Conservation (phyloP, 345 rosid species). For the Cardamine occulta region DNA sequence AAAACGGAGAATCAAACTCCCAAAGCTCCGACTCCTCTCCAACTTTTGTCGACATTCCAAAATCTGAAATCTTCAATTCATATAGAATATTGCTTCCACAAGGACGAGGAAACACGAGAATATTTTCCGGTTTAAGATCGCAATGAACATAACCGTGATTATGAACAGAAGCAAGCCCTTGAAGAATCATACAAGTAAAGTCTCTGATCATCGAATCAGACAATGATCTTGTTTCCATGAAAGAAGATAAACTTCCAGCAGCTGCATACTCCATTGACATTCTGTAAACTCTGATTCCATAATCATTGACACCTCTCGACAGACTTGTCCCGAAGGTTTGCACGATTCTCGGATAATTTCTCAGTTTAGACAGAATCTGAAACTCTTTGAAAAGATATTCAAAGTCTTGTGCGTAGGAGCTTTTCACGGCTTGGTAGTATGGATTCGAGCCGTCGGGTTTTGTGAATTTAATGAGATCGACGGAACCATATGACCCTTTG, state of each 20-base stretch:
- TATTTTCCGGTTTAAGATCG: constrained; percentile 38
- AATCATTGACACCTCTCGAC: neutral
- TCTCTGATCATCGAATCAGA: constrained; percentile 20
- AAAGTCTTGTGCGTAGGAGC: neutral
- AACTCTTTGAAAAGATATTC: constrained; percentile 30
- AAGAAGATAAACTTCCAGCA: constrained; percentile 23
- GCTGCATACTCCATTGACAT: constrained; percentile 40
- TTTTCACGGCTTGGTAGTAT: constrained; percentile 28
- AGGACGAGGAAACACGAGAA: constrained; percentile 26
- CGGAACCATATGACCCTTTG: constrained; percentile 31
- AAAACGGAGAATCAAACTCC: constrained; percentile 12
- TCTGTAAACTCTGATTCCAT: constrained; percentile 19
- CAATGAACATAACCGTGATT: constrained; percentile 35
- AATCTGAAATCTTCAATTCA: constrained; percentile 23
- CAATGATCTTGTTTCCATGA: neutral
- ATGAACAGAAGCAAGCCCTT: constrained; percentile 28
- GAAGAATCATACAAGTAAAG: constrained; percentile 37
- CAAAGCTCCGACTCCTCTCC: neutral
- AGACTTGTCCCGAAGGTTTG: neutral
- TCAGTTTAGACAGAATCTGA: constrained; percentile 24
- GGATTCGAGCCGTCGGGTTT: constrained; percentile 8
- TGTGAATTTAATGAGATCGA: constrained; percentile 15
- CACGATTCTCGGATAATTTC: constrained; percentile 22
- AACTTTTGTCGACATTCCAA: constrained; percentile 21
- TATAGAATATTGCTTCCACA: neutral